Base-by-base conservation (phyloP, 2,329 filamentous ascomycete genomes). In the Epichloe brachyelytri region DNA sequence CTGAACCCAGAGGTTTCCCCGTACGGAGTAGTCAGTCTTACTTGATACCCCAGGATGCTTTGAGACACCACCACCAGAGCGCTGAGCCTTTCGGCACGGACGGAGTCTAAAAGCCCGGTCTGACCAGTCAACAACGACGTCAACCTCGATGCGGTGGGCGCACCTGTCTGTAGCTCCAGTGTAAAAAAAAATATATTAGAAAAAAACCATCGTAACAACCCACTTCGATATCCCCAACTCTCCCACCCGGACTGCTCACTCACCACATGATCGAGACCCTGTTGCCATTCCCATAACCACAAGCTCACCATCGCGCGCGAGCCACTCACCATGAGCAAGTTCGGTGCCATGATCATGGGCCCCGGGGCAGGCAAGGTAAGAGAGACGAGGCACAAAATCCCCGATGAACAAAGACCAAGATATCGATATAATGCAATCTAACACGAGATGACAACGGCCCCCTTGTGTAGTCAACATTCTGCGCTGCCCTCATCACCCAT, bases 301-400 rank as follows among this genome's bases (percentile, higher is more conserved):
- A 20, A 38, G 14, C 26, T 26, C 38, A 12, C 17, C 17, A 39
- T 30, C 15, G 39, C 20, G 48, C 17, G 33, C 48, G 30, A 22
- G 48, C 43, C 72, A 11, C 17, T 6, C 50, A 19, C 53, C 57
- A 95, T 94, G 88, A 91, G 86, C 70, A 95, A 96, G 70, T 97
- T 90, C 65, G 93, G 93, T 49, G 83, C 88, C 57, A 83, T 97
- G 70, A 84, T 97, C 54, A 95, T 97, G 85, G 93, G 93, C 66
- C 93, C 91, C 54, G 93, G 90, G 58, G 90, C 89, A 20, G 93
- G 93, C 71, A 98, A 95, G 78, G 83, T 85, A 69, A 57, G 72
- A 57, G 72, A 45, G 50, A 49, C 17, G 30, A 22, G 26, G 8
- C 33, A n/a, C 11, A 22, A 10, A 33, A 40, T 2, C 33, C 36